Percentiles rank a stretch among this genome's conserved stretches.
Evolutionary conservation across 164 flowering plant species (phyloP).

Genomic region (Dillenia turbinata): DNA sequence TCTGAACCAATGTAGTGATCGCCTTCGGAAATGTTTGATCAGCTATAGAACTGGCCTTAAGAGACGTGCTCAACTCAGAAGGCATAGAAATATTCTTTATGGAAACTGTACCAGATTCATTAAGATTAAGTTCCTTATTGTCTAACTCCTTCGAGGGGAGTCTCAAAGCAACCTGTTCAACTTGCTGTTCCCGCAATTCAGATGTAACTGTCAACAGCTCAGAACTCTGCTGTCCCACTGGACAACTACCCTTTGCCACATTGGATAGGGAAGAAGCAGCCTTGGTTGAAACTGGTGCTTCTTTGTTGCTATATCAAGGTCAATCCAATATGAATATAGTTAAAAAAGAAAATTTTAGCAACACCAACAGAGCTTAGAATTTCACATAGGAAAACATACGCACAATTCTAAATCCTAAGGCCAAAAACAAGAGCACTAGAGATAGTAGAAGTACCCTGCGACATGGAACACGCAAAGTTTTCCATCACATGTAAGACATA

Average conservation of each 20-base stretch:
- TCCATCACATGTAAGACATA: slow-evolving; percentile 84
- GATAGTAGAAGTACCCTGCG: slow-evolving; percentile 47
- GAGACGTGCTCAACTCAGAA: slow-evolving; percentile 13
- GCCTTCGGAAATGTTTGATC: slow-evolving; percentile 6
- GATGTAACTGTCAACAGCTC: slow-evolving; percentile 14
- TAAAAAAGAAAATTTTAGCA: too few species aligned
- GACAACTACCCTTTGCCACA: slow-evolving; percentile 23
- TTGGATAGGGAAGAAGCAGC: slow-evolving; percentile 21
- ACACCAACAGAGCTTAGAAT: too few species aligned
- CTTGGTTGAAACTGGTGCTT: slow-evolving; percentile 21
- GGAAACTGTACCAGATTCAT: slow-evolving; percentile 11
- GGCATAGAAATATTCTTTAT: slow-evolving; percentile 7
- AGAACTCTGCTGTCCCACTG: slow-evolving; percentile 12
- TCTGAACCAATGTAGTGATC: slow-evolving; percentile 7
- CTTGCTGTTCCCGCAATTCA: slow-evolving; percentile 13
- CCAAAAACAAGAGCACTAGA: neutral
- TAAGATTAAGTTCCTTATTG: slow-evolving; percentile 8
- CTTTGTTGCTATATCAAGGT: slow-evolving; percentile 31
- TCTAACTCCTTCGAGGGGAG: slow-evolving; percentile 10
- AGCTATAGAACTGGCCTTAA: slow-evolving; percentile 5
- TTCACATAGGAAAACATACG: neutral
- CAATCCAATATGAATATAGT: too few species aligned
- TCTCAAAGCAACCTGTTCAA: slow-evolving; percentile 9
- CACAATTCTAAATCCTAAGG: neutral
- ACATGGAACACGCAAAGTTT: slow-evolving; percentile 68